Evolutionary conservation across 2,329 filamentous ascomycete species (phyloP), one percentile per base, ranked within the genome.

Genomic region (Sclerotinia trifoliorum): DNA sequence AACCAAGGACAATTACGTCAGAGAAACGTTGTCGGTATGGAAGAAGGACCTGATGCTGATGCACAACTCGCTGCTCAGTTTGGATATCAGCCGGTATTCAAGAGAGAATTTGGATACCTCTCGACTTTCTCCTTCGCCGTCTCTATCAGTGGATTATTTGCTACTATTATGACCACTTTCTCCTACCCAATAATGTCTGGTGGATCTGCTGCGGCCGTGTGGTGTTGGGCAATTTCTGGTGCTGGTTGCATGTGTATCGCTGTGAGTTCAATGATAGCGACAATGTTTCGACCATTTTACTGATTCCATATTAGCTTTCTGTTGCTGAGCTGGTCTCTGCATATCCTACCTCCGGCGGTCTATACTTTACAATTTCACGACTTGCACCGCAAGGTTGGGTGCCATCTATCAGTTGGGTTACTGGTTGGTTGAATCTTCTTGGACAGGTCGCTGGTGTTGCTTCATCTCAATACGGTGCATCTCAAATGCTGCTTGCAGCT

Each of bases 61-160:
- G 76, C 74, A n/a, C 72, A 73, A 62, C 70, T 78, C 21, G 74
- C 75, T n/a, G 71, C 73, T 24, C 68, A 76, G 48, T 77, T 77
- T 69, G 75, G 76, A 44, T 77, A 77, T 64, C 75, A 74, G 39
- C 73, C 83, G 76, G 85, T 86, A 66, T 86, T 86, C 78, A 85
- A 85, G 76, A 82, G 85, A 71, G 84, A 87, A 73, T 88, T 88
- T 71, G 81, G 81, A 67, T 85, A 85, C 67, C 78, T 84, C 19
- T 86, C 85, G 71, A 85, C 84, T 70, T 86, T 88, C 77, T 87
- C 84, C 65, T 88, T 87, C 73, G 85, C 85, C 63, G 83, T 87
- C 73, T 83, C 81, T 73, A 85, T 87, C 72, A 82, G 80, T 61
- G 85, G 84, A 55, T 79, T 86, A 26, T 86, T 85, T 73, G 80